Conservation (phyloP, 192 early-diverging fungal species). For the Linnemannia elongata region DNA sequence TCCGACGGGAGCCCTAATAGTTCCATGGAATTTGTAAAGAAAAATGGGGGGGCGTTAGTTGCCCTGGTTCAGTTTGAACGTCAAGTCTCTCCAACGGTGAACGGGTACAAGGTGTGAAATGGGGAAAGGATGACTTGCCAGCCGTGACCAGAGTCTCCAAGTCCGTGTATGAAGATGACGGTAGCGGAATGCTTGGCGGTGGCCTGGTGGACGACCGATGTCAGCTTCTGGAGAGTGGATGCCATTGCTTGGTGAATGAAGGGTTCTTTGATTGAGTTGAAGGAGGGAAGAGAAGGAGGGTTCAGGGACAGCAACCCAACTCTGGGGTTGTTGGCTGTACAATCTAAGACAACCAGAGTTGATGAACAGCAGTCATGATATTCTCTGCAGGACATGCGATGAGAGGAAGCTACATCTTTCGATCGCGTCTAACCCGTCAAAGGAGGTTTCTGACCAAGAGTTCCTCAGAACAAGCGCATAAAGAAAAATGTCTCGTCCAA, state of each 20-base stretch:
- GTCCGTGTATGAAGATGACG: conserved; percentile 86
- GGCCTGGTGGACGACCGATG: conserved; percentile 61
- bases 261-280: neutral
- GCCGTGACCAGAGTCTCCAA: conserved; percentile 77
- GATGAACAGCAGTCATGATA: no score
- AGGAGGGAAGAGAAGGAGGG: no score
- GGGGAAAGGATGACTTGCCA: conserved; percentile 56
- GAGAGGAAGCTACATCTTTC: neutral
- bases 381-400: neutral
- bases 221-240: conserved; percentile 38
- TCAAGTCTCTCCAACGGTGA: neutral
- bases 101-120: neutral
- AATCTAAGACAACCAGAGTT: no score
- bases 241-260: conserved; percentile 14
- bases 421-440: neutral
- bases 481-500: conserved; percentile 10
- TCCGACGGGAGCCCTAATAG: conserved; percentile 34
- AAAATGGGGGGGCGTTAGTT: neutral
- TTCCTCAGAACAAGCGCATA: neutral
- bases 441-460: neutral
- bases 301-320: neutral
- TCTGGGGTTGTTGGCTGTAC: no score
- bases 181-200: conserved; percentile 78
- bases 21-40: neutral
- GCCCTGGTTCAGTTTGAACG: neutral